Percentiles rank a stretch among this genome's conserved stretches.
Evolutionary conservation across 2,329 filamentous ascomycete species (phyloP).

Genomic region (Diaporthe sp.): DNA sequence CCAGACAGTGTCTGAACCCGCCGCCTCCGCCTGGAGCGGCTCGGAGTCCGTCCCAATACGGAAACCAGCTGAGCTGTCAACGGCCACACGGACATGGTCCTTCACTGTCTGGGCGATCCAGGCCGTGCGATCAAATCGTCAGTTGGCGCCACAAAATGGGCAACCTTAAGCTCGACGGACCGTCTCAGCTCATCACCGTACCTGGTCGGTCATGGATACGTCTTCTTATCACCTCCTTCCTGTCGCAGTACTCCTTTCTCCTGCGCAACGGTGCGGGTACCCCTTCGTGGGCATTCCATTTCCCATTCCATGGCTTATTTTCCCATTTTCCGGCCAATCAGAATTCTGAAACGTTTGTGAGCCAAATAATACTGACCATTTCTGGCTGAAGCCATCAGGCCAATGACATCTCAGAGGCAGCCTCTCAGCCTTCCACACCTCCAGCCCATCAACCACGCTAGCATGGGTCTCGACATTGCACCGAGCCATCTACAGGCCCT

Average conservation of each 20-base stretch:
- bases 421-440: slow-evolving; percentile 45
- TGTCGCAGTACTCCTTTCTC: slow-evolving; percentile 29
- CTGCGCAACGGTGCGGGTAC: slow-evolving; percentile 37
- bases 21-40: slow-evolving; percentile 35
- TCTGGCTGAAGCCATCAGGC: slow-evolving; percentile 38
- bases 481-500: slow-evolving; percentile 51
- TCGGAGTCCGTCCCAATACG: slow-evolving; percentile 38
- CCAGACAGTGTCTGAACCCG: slow-evolving; percentile 39
- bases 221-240: slow-evolving; percentile 15
- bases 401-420: slow-evolving; percentile 46
- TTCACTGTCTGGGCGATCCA: background rate
- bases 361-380: slow-evolving; percentile 39
- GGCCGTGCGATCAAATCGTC: slow-evolving; percentile 29
- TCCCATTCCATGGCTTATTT: slow-evolving; percentile 32
- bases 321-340: slow-evolving; percentile 43
- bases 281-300: slow-evolving; percentile 29
- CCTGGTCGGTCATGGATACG: slow-evolving; percentile 34
- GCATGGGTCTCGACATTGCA: slow-evolving; percentile 43
- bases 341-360: slow-evolving; percentile 38
- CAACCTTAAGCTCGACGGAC: slow-evolving; percentile 10
- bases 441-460: slow-evolving; percentile 45
- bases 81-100: background rate
- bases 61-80: slow-evolving; percentile 36
- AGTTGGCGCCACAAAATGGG: slow-evolving; percentile 8
- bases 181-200: slow-evolving; percentile 29